phyloP scores from a whole-genome alignment of 1,284 basidiomycete genomes.

The Austroboletus rostrupii region DNA sequence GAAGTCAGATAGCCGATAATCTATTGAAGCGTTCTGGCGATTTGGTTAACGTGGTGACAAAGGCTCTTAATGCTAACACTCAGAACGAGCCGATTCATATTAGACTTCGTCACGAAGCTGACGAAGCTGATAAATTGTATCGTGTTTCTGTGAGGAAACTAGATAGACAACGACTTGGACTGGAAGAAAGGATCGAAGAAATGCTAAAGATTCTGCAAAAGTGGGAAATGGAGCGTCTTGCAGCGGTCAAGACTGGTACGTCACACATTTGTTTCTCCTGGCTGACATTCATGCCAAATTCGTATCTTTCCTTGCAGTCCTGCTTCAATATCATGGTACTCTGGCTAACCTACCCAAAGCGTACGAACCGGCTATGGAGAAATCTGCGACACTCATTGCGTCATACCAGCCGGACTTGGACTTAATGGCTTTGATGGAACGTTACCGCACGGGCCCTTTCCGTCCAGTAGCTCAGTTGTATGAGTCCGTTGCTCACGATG shows the following conservation, averaged over 20 bases:
- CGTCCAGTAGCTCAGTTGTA: slow-evolving; percentile 79
- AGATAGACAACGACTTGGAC: slow-evolving; percentile 73
- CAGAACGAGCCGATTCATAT: slow-evolving; percentile 62
- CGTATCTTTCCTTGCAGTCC: slow-evolving; percentile 41
- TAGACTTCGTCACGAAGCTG: slow-evolving; percentile 71
- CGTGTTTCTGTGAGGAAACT: slow-evolving; percentile 71
- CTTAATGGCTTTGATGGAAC: slow-evolving; percentile 78
- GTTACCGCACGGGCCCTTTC: slow-evolving; percentile 88
- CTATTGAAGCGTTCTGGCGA: slow-evolving; percentile 65
- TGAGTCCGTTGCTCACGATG: slow-evolving; percentile 76
- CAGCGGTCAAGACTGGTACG: slow-evolving; percentile 75
- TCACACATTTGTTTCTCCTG: slow-evolving; percentile 26
- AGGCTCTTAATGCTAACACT: slow-evolving; percentile 54
- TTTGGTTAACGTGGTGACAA: slow-evolving; percentile 69
- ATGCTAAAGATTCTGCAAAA: slow-evolving; percentile 74
- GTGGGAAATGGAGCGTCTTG: slow-evolving; percentile 81
- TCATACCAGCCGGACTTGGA: slow-evolving; percentile 85
- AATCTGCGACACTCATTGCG: slow-evolving; percentile 70
- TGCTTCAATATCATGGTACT: slow-evolving; percentile 81
- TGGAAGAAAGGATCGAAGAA: slow-evolving; percentile 85
- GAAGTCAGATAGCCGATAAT: slow-evolving; percentile 49
- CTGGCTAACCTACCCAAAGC: slow-evolving; percentile 66
- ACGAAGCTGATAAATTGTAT: slow-evolving; percentile 73
- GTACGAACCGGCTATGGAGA: slow-evolving; percentile 61
- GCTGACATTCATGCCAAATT: neutral